Percentiles rank a stretch among this genome's conserved stretches.
Conservation (phyloP, 2,329 filamentous ascomycete genomes). For the Lecanicillium sp. region DNA sequence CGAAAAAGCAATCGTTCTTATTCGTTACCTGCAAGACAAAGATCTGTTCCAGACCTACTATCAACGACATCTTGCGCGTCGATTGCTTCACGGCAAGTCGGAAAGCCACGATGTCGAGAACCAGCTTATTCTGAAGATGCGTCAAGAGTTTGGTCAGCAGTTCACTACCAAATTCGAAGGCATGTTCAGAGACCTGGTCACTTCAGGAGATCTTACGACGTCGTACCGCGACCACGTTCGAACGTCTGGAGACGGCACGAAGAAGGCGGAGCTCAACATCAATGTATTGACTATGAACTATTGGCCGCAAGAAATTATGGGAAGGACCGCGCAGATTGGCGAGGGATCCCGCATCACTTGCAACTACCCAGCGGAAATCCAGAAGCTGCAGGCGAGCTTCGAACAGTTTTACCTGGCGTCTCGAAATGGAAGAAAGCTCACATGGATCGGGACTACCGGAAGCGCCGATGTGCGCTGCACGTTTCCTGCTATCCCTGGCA, state of each 20-base stretch:
- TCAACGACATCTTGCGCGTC: conserved; percentile 89
- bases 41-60: conserved; percentile 97
- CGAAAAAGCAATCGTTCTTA: conserved; percentile 81
- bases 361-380: conserved; percentile 69
- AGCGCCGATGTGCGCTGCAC: conserved; percentile 80
- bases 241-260: conserved; percentile 40
- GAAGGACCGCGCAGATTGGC: conserved; percentile 47
- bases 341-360: conserved; percentile 42
- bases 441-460: conserved; percentile 68
- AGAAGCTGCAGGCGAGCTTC: conserved; percentile 74
- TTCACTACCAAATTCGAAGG: conserved; percentile 91
- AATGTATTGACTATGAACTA: conserved; percentile 87
- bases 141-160: conserved; percentile 88
- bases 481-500: conserved; percentile 67
- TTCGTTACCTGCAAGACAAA: conserved; percentile 85
- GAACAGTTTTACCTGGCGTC: conserved; percentile 83
- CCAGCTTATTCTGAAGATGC: conserved; percentile 95
- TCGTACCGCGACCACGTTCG: conserved; percentile 66
- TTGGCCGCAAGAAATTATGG: conserved; percentile 90
- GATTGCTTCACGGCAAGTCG: conserved; percentile 81
- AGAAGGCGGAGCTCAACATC: conserved; percentile 69
- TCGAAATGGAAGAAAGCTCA: conserved; percentile 81
- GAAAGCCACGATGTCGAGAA: conserved; percentile 90
- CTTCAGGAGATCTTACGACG: conserved; percentile 75
- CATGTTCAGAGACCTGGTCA: conserved; percentile 95